Evolutionary conservation across 495 filamentous ascomycete genomes (phyloP), one percentile per base, ranked within the genome.

Genomic region (Geopyxis carbonaria): DNA sequence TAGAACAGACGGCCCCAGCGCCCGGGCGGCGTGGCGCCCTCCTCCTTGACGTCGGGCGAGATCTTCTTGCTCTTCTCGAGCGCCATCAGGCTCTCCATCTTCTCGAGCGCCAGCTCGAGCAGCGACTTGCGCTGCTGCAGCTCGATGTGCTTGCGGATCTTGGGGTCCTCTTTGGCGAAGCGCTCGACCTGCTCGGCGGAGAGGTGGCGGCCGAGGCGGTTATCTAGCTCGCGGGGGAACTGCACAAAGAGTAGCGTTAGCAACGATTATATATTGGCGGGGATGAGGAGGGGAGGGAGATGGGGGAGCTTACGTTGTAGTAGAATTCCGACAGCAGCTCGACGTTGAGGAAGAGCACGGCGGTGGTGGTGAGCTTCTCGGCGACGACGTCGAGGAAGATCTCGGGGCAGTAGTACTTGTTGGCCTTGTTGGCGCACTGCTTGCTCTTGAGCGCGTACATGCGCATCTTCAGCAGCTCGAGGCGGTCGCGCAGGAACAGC

Each of bases 241-340:
- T 56, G 19, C 10, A 15, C n/a, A n/a, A n/a, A n/a, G n/a, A n/a
- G 2, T 6, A 2, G 22, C 5, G 16, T 39, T 39, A 39, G 36
- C 19, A 14, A 22, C 5, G 16, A 22, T 37, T 28, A 28, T 28
- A 7, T 28, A 23, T 33, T 6, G 27, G 8, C 28, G 32, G 22
- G 46, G 42, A 18, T 32, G 9, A 16, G 7, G 4, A 23, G 21
- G 30, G 44, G 28, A 16, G 15, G 9, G 11, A 25, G 22, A 44
- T 10, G 15, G 27, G 22, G 23, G 13, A 32, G 33, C 23, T 27
- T 55, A 51, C 52, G 54, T 87, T 77, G 56, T 91, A 86, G 63
- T 93, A 93, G 51, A 95, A 99, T 55, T 95, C 92, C 3, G 80
- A 83, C 28, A 99, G 69, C 19, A 99, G 69, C 62, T 99, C 89